Evolutionary conservation across 2,329 filamentous ascomycete genomes (phyloP), one percentile per base, ranked within the genome.

Genomic region (Emergomyces pasteurianus): DNA sequence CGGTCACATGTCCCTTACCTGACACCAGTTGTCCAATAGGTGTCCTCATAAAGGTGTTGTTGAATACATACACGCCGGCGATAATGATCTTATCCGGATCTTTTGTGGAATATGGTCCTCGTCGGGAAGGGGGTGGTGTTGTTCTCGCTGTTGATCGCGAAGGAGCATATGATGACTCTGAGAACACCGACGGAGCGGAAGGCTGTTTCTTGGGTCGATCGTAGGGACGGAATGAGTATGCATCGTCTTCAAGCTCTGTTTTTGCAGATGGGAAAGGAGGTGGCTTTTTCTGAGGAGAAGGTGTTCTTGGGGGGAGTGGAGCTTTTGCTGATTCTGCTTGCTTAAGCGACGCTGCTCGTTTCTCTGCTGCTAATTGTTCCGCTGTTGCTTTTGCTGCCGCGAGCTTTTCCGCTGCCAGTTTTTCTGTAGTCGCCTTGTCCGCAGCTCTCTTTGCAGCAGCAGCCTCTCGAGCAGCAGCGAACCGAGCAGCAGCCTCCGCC

Each of bases 51-150:
- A 90, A 95, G 61, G 89, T 83, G 72, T 95, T 94, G 75, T 91
- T 92, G 80, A 95, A 97, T 60, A 88, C 81, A 72, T 95, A 97
- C 3, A 97, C 94, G 12, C 87, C 94, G 70, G 88, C 88, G 74
- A 99, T 92, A 64, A 96, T 86, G 71, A 99, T 94, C 81, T 99
- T 99, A 77, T 95, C 86, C 0, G 92, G 92, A 71, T 97, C 90
- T 65, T 89, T 89, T 34, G 91, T 96, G 42, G 85, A 83, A 75
- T 96, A 97, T 1, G 89, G 83, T 1, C 86, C 85, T 55, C 89
- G 84, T 65, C 86, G 82, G 3, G 88, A 91, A 1, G 89, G 87
- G 18, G 92, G 90, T 9, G 92, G 89, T 5, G 89, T 90, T 7
- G 92, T 95, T 61, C 86, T 85, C 12, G 89, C 82, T 0, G 92